Evolutionary conservation across 2,329 filamentous ascomycete genomes (phyloP).

Genomic region (Alternaria arbusti): DNA sequence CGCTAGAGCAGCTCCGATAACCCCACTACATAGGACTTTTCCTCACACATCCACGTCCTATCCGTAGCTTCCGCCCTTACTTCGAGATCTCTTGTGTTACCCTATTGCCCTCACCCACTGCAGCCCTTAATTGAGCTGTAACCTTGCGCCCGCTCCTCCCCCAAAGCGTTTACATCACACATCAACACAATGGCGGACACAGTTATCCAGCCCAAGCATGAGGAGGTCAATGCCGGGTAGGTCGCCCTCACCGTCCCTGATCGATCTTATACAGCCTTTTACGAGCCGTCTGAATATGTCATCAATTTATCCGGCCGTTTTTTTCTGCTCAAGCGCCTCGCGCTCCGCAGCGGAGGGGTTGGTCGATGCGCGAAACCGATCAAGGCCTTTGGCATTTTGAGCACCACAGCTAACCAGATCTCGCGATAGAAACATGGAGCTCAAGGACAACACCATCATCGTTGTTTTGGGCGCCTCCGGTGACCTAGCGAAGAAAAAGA

Average conservation of each 20-base stretch:
- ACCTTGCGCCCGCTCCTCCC: constrained; percentile 27
- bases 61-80: constrained; percentile 35
- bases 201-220: constrained; percentile 54
- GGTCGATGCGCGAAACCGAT: constrained; percentile 12
- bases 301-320: constrained; percentile 9
- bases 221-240: constrained; percentile 56
- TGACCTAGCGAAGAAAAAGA: constrained; percentile 99
- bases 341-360: constrained; percentile 11
- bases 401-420: constrained; percentile 35
- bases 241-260: constrained; percentile 22
- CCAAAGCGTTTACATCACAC: constrained; percentile 25
- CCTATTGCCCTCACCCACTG: constrained; percentile 12
- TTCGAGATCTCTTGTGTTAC: constrained; percentile 14
- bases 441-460: constrained; percentile 98
- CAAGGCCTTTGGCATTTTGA: constrained; percentile 5
- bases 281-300: background rate
- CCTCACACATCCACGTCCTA: constrained; percentile 33
- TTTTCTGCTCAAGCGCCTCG: background rate
- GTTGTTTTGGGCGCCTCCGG: constrained; percentile 96
- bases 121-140: constrained; percentile 31
- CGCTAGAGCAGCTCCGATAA: constrained; percentile 37
- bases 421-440: constrained; percentile 77
- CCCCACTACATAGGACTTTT: constrained; percentile 46
- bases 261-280: background rate
- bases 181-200: constrained; percentile 54